Evolutionary conservation across 352 stramenopile genomes (phyloP), one percentile per base, ranked within the genome.

Genomic region (Pythium apleroticum): DNA sequence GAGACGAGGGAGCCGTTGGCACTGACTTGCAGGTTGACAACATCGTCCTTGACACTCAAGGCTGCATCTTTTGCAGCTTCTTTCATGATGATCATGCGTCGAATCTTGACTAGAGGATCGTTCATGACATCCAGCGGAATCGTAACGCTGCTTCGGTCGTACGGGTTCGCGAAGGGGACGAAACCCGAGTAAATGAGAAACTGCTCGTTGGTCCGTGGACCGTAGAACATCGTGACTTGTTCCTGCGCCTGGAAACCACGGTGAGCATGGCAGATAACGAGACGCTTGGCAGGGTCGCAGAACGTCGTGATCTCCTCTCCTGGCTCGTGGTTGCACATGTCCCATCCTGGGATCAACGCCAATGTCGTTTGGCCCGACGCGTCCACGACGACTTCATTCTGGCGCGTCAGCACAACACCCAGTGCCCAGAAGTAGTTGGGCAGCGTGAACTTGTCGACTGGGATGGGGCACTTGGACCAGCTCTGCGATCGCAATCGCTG

Each of bases 171-270:
- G 6, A 69, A 56, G n/a, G 72, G 52, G n/a, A 81, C 74, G 50
- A 89, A 89, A 10, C 80, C 80, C 4, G 76, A 84, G 61, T 89
- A 87, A 7, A 89, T 56, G 28, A 89, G 61, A 5, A 89, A 65
- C 19, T 85, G 62, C 7, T 76, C 57, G 57, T 89, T 89, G 57
- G 69, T 69, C 3, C 80, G 74, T n/a, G 74, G 78, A 15, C 80
- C 80, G 65, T 89, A 89, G 43, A 84, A 89, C 71, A 89, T 89
- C 33, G 64, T 76, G 33, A 87, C 74, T 41, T 86, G 63, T 37
- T 89, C 77, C 20, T 74, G 45, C 3, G 24, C 0, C 5, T 63
- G 28, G 41, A 86, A 89, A 3, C 19, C 57, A 8, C 65, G 68
- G 57, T 83, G 81, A 6, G 80, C 72, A 33, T 77, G 61, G 63